Conservation (phyloP, 306 rosid genomes). For the Abrus precatorius region DNA sequence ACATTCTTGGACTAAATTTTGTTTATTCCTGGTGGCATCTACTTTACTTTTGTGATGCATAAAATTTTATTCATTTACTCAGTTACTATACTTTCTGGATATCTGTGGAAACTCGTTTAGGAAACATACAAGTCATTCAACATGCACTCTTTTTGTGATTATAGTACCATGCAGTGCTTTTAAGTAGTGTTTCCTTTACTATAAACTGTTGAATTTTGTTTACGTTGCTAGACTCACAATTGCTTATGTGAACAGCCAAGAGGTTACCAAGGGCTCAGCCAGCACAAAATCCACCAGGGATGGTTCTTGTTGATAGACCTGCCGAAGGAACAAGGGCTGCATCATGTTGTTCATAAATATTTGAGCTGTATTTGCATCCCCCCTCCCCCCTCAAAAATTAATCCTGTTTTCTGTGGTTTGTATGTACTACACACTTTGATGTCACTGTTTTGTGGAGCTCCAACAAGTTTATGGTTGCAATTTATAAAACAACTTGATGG, state of each 20-base stretch:
- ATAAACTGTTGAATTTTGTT: constrained; percentile 28
- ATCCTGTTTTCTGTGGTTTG: constrained; percentile 51
- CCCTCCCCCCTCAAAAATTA: constrained; percentile 19
- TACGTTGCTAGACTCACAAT: constrained; percentile 33
- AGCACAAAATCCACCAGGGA: constrained; percentile 70
- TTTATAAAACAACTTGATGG: constrained; percentile 45
- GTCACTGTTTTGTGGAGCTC: constrained; percentile 47
- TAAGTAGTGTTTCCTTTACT: not conserved
- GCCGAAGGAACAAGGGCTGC: constrained; percentile 64
- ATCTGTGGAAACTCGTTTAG: constrained; percentile 18
- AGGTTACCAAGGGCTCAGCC: constrained; percentile 72
- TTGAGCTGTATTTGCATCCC: constrained; percentile 25
- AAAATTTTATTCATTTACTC: constrained; percentile 8
- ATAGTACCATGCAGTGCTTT: constrained; percentile 7
- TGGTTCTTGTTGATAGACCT: constrained; percentile 74
- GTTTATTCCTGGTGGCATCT: not conserved
- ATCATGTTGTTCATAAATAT: constrained; percentile 64
- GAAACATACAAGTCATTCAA: constrained; percentile 16
- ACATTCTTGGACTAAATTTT: constrained; percentile 6
- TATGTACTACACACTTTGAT: constrained; percentile 45
- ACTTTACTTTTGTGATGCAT: constrained; percentile 17
- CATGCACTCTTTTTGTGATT: not conserved
- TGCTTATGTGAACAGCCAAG: constrained; percentile 64
- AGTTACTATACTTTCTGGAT: not conserved
- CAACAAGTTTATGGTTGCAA: constrained; percentile 41